Evolutionary conservation across 345 rosid species (phyloP), one percentile per base, ranked within the genome.

Genomic region (Ceriops decandra): DNA sequence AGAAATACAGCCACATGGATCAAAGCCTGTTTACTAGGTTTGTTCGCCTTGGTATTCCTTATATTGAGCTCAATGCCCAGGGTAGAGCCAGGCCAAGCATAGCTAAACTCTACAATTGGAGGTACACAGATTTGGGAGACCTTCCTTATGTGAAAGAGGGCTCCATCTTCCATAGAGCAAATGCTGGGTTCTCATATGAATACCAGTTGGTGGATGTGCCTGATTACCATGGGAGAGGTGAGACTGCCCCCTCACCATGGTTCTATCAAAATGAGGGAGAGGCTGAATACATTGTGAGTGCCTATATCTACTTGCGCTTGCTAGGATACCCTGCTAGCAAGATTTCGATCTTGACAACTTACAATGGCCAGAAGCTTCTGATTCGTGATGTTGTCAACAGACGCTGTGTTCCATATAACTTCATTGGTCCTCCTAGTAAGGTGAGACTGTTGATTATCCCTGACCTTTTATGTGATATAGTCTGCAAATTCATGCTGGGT

Each of bases 1-100:
- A 95, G 79, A 95, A 95, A 80, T 95, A 95, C 65, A 95, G 99
- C 74, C 99, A 95, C 82, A 95, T 95, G 99, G 99, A 95, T 82
- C 99, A 95, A 77, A 95, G 99, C 81, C 84, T 95, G 76, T 95
- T 95, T 76, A 95, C 99, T 10, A 88, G 99, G 82, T 95, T 95
- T 81, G 97, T 95, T 76, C 97, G 99, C 61, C 83, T 91, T 33
- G 99, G 97, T 62, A 90, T 95, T 73, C 99, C 99, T 51, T 90
- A 95, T 77, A 91, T 95, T 60, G 99, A 95, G 87, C 97, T 95
- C 70, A 95, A 95, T 82, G 99, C 99, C 38, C 99, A 95, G 78
- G 99, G 99, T 76, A 86, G 99, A 88, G 96, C 99, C 72, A 82
- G 99, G 82, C 96, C 99, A 63, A 88, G 93, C 82, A 86, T 95